phyloP scores from a whole-genome alignment of 140 eudicot genomes.

The Flaveria floridana region DNA sequence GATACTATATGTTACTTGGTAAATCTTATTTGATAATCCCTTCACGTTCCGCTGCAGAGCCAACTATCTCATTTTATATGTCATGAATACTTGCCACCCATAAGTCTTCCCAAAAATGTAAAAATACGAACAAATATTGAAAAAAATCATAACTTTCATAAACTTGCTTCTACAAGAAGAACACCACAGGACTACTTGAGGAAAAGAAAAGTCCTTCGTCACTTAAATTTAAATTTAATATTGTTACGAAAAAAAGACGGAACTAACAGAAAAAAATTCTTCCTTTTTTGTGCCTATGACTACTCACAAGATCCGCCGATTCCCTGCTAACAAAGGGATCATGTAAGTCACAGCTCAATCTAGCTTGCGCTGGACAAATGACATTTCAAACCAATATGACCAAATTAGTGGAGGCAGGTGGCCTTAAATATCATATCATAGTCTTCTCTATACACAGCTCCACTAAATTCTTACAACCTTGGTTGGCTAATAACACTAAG shows the following conservation, averaged over 20 bases:
- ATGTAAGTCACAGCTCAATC: too few relatives aligned
- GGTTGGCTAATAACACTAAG: conserved; percentile 2
- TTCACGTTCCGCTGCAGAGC: background rate
- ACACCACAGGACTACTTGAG: background rate
- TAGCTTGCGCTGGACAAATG: too few relatives aligned
- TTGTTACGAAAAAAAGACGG: too few relatives aligned
- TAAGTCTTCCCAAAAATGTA: background rate
- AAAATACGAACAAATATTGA: background rate
- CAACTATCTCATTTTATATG: background rate
- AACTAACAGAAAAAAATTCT: too few relatives aligned
- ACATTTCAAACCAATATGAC: too few relatives aligned
- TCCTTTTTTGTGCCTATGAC: too few relatives aligned
- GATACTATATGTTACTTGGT: background rate
- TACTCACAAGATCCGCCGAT: too few relatives aligned
- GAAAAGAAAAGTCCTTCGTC: background rate
- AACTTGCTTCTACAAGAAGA: background rate
- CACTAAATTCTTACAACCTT: conserved; percentile 7
- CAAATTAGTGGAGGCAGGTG: too few relatives aligned
- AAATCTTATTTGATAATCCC: background rate
- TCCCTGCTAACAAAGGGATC: too few relatives aligned
- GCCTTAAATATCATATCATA: conserved; percentile 11
- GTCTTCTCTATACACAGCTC: background rate
- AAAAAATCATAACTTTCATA: background rate
- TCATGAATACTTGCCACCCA: background rate
- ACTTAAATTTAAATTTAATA: too few relatives aligned